These are phyloP conservation scores for Penicillium sp. DNA, from an alignment of 2,329 filamentous ascomycete species.

Conservation along the genomic window DNA sequence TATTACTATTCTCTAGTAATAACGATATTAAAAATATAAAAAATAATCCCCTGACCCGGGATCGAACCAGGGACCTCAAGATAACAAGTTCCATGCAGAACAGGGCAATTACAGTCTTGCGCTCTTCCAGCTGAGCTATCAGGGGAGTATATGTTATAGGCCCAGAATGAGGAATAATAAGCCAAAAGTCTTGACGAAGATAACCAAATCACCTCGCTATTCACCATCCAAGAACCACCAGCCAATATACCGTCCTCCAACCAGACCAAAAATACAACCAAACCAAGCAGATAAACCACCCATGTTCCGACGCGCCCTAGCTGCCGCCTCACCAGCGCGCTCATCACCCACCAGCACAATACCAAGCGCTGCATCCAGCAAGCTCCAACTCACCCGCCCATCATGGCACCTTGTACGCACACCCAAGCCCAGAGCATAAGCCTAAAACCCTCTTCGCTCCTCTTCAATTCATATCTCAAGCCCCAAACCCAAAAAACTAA, in stretches of 20 bases:
- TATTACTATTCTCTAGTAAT: too few species aligned
- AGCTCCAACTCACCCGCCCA: slow-evolving; percentile 11
- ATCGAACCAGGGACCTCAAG: slow-evolving; percentile 8
- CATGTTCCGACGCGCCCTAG: slow-evolving; percentile 19
- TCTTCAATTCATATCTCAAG: background rate
- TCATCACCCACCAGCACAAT: slow-evolving; percentile 4
- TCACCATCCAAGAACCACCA: background rate
- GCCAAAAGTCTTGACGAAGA: accelerated
- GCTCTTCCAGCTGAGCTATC: slow-evolving; percentile 9
- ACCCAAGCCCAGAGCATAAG: background rate
- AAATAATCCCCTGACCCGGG: slow-evolving; percentile 1
- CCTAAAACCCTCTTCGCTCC: background rate
- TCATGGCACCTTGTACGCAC: slow-evolving; percentile 19
- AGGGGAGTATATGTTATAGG: background rate
- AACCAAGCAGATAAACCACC: background rate
- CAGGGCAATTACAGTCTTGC: slow-evolving; percentile 2
- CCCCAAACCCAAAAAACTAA: background rate
- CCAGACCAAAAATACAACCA: background rate
- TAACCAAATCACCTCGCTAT: background rate
- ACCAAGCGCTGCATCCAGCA: slow-evolving; percentile 4
- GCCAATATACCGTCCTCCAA: background rate
- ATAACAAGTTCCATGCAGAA: background rate
- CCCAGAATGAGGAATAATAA: accelerated
- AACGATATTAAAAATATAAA: background rate
- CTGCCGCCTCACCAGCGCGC: slow-evolving; percentile 15